Conservation (phyloP, 2,329 filamentous ascomycete species). For the Colletotrichum godetiae region DNA sequence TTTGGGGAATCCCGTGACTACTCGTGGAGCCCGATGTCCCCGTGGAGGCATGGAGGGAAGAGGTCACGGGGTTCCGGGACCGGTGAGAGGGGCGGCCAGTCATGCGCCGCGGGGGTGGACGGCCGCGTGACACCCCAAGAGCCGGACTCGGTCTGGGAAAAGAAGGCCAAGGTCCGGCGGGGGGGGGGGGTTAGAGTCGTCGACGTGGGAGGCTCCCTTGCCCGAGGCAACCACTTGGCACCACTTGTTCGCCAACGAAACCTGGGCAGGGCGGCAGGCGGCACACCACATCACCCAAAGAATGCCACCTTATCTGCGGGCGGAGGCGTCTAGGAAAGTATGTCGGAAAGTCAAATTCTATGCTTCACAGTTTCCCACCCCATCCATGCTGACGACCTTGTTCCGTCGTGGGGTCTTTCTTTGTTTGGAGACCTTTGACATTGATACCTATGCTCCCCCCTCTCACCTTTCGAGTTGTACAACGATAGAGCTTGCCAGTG, state of each 20-base stretch:
- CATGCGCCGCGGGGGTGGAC: conserved; percentile 27
- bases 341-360: conserved; percentile 18
- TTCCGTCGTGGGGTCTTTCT: background rate
- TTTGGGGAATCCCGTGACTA: conserved; percentile 23
- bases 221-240: conserved; percentile 1
- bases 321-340: conserved; percentile 17
- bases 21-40: background rate
- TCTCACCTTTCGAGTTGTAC: background rate
- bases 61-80: conserved; percentile 28
- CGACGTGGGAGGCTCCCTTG: background rate
- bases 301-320: conserved; percentile 5
- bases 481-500: background rate
- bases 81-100: conserved; percentile 33
- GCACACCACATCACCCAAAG: background rate
- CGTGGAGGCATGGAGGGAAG: conserved; percentile 3
- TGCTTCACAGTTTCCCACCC: background rate
- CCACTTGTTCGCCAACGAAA: conserved; percentile 1
- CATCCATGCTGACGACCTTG: conserved; percentile 1
- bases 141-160: conserved; percentile 31
- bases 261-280: background rate
- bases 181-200: background rate
- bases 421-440: background rate
- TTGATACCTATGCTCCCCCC: background rate
- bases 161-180: background rate
- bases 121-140: conserved; percentile 33